Evolutionary conservation across 1,139 yeast species (phyloP), one percentile per base, ranked within the genome.

Genomic region (Zygoascus meyerae): DNA sequence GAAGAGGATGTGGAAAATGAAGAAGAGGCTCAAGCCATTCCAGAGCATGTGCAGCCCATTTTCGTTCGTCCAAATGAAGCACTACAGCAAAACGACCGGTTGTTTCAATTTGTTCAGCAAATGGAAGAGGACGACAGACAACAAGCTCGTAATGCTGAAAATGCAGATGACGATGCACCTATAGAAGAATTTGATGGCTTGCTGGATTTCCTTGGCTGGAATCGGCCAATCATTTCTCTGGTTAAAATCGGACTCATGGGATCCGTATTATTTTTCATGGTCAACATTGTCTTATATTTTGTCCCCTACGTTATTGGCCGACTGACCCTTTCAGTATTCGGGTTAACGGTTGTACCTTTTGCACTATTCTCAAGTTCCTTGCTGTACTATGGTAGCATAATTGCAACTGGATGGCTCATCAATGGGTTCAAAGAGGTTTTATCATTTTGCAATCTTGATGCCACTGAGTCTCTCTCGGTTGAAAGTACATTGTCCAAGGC

Each of bases 101-200:
- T 35, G 5, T 26, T 15, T 3, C 39, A 35, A 18, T 35, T 35
- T 18, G 29, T 35, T 4, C 39, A 35, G 14, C 39, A 35, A 31
- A 44, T 42, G 18, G 40, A 42, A 33, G 49, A 42, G 5, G 49
- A 47, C 15, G 39, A 12, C 14, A 16, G 21, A 9, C 29, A 35
- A 14, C 29, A 35, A 15, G 29, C 21, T 4, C 6, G 39, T 10
- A 49, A 28, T 15, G 46, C 40, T 14, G 34, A 28, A 21, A 45
- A 18, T 7, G 48, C 43, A 8, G 44, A 48, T 28, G 53, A 49
- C 14, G 52, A 49, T 15, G 40, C 46, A 7, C 48, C 48, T 3
- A 41, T 46, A 5, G 60, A 61, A 21, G 66, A 61, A 5, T 46
- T 58, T n/a, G 67, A 61, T 11, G 66, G 63, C 1, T 42, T 64